phyloP scores from a whole-genome alignment of 2,329 filamentous ascomycete genomes.

The Didymella keratinophila region DNA sequence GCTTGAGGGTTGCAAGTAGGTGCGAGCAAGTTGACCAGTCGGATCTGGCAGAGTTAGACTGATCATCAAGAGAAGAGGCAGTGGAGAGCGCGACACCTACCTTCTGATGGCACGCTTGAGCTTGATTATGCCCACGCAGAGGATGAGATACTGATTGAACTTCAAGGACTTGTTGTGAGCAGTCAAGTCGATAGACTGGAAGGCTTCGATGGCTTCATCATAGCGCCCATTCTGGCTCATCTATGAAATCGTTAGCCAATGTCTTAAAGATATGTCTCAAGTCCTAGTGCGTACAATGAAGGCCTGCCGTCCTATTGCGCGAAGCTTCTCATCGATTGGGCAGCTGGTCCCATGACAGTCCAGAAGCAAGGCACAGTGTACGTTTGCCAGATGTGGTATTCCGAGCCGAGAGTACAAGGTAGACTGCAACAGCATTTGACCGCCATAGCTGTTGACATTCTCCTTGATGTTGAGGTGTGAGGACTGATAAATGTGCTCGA shows the following conservation, averaged over 20 bases:
- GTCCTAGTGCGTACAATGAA: slow-evolving; percentile 57
- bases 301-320: slow-evolving; percentile 74
- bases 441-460: slow-evolving; percentile 76
- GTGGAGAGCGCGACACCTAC: slow-evolving; percentile 35
- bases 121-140: slow-evolving; percentile 71
- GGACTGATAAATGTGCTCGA: slow-evolving; percentile 83
- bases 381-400: slow-evolving; percentile 63
- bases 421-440: slow-evolving; percentile 75
- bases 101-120: slow-evolving; percentile 68
- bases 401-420: slow-evolving; percentile 80
- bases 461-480: slow-evolving; percentile 83
- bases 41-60: slow-evolving; percentile 51
- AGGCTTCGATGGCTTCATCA: slow-evolving; percentile 67
- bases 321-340: slow-evolving; percentile 80
- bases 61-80: not conserved
- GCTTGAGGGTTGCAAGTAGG: slow-evolving; percentile 65
- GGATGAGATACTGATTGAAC: slow-evolving; percentile 75
- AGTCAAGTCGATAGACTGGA: slow-evolving; percentile 68
- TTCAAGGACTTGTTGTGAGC: slow-evolving; percentile 77
- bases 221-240: slow-evolving; percentile 74
- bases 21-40: slow-evolving; percentile 65
- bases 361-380: slow-evolving; percentile 76
- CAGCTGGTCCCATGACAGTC: slow-evolving; percentile 71
- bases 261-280: not conserved
- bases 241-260: slow-evolving; percentile 32